These are phyloP conservation scores for Bacidia gigantensis DNA, from an alignment of 495 filamentous ascomycete genomes.

Conservation along the genomic window DNA sequence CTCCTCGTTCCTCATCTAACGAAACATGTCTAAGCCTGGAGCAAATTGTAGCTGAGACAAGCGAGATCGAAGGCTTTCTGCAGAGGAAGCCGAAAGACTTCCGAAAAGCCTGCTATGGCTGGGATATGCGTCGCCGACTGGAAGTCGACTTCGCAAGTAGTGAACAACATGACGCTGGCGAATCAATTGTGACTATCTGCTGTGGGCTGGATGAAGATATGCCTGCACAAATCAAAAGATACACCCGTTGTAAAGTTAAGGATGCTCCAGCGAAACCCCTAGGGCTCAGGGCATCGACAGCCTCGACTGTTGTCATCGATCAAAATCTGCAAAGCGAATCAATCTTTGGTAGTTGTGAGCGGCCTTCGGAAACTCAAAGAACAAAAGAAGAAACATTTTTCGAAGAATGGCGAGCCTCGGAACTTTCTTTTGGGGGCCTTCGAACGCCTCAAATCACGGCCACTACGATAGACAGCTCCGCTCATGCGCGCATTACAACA, in stretches of 20 bases:
- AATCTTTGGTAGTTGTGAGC: conserved; percentile 13
- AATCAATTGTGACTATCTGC: conserved; percentile 58
- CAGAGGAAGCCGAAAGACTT: conserved; percentile 64
- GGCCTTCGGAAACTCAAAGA: conserved; percentile 6
- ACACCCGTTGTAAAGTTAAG: conserved; percentile 29
- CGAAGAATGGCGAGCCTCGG: conserved; percentile 50
- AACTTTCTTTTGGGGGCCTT: conserved; percentile 39
- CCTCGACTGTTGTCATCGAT: conserved; percentile 25
- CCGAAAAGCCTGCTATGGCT: conserved; percentile 62
- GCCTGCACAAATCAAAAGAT: conserved; percentile 37
- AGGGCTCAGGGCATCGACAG: conserved; percentile 19
- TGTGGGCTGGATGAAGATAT: conserved; percentile 49
- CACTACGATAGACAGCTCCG: conserved; percentile 63
- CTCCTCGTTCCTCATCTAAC: conserved; percentile 54
- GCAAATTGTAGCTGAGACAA: conserved; percentile 60
- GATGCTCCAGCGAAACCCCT: conserved; percentile 13
- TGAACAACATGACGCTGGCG: conserved; percentile 58
- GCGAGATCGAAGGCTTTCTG: conserved; percentile 67
- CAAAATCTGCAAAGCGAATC: not conserved
- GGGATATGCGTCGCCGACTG: conserved; percentile 82
- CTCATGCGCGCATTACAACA: conserved; percentile 49
- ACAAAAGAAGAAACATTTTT: not conserved
- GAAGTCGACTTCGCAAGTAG: conserved; percentile 82
- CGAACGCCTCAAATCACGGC: conserved; percentile 50
- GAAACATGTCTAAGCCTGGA: conserved; percentile 55